Base-by-base conservation (phyloP, 2,329 filamentous ascomycete genomes). In the Harringtonia aguacate region DNA sequence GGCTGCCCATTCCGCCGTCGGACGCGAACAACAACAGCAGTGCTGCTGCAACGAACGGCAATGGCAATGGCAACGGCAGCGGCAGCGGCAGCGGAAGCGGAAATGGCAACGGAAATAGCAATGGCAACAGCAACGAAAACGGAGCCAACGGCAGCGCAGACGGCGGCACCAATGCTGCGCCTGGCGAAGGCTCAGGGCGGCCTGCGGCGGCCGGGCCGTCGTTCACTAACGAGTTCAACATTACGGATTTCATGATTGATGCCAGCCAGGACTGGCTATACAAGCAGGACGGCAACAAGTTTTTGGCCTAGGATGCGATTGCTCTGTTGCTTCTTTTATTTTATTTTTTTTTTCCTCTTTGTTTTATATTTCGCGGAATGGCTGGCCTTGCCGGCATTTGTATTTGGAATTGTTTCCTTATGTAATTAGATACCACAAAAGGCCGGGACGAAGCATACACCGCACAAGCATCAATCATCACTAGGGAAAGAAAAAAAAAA, bases 241-340 rank as follows among this genome's bases (percentile, higher is more conserved):
- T 86, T 47, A 84, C 79, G 37, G 84, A 86, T 54, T 86, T 84
- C 53, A 85, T 82, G 75, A 73, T 84, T 27, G 81, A 86, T 61
- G 78, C 76, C 3, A 84, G 75, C 52, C 79, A 78, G 48, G 82
- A 86, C 58, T 86, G 83, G 82, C 69, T 86, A n/a, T 81, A 78
- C 46, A 81, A 80, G 55, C 68, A 72, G 45, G 65, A 68, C 21
- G 54, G 54, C 13, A 49, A 47, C 13, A 58, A 58, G 45, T 59
- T 53, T 36, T 40, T 57, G 46, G 30, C 39, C 1, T 47, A n/a
- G n/a, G n/a, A n/a, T n/a, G n/a, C n/a, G 38, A 48, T 34, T 34
- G n/a, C n/a, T n/a, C n/a, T n/a, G n/a, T n/a, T n/a, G n/a, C 4
- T 39, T 15, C n/a, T 27, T 15, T 10, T 18, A 15, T n/a, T 8